Evolutionary conservation across 169 alveolate species (phyloP).

Genomic region (Eimeria acervulina): DNA sequence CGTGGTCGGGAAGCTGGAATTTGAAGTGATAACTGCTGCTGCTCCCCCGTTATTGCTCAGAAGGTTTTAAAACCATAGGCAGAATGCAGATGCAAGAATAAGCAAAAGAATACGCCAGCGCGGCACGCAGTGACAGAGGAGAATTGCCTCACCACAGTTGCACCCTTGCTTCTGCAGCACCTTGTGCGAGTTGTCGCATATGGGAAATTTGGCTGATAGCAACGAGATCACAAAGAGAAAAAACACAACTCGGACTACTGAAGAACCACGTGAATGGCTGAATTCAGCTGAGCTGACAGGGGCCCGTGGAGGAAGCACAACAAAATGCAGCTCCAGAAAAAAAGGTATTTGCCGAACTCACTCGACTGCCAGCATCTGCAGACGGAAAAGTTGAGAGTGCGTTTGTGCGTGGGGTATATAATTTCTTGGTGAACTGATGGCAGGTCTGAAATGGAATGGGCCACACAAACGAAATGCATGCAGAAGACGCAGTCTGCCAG

Average conservation of each 20-base stretch:
- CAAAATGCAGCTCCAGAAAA: background rate
- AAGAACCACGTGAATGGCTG: background rate
- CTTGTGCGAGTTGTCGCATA: constrained; percentile 92
- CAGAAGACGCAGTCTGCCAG: background rate
- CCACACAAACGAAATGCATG: background rate
- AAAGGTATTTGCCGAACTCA: background rate
- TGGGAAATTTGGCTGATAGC: constrained; percentile 88
- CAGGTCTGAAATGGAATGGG: constrained; percentile 9
- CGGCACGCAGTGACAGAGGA: background rate
- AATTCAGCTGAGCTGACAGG: background rate
- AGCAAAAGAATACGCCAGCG: background rate
- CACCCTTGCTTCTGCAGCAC: constrained; percentile 89
- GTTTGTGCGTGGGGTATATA: constrained; percentile 83
- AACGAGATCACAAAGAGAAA: background rate
- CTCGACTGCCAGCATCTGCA: constrained; percentile 92
- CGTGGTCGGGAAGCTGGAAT: background rate
- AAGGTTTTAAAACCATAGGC: background rate
- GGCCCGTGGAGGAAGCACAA: background rate
- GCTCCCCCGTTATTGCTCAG: background rate
- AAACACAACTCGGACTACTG: background rate
- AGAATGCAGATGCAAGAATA: background rate
- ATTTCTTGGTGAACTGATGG: constrained; percentile 84
- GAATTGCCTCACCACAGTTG: constrained; percentile 87
- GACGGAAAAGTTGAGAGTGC: constrained; percentile 86
- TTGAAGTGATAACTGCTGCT: background rate